phyloP scores from a whole-genome alignment of 345 rosid species.

The Moringa oleifera region DNA sequence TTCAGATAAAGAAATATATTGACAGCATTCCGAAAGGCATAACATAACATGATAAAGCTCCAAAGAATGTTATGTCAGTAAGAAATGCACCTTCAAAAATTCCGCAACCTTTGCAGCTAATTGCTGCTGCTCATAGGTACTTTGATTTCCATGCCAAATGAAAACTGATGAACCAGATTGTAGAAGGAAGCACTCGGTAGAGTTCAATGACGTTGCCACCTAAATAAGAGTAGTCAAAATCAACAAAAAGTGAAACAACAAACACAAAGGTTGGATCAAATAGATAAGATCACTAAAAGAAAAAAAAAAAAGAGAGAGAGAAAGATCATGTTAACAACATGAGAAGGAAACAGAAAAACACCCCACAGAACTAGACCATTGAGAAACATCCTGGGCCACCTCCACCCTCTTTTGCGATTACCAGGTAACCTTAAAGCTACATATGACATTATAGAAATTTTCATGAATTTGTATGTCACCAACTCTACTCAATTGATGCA shows the following conservation, averaged over 20 bases:
- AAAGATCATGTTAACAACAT: no score
- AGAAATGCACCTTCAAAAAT: slow-evolving; percentile 66
- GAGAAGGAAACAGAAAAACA: no score
- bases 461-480: no score
- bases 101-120: slow-evolving; percentile 80
- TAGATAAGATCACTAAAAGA: no score
- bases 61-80: not conserved
- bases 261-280: not conserved
- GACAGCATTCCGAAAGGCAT: not conserved
- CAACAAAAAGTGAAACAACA: not conserved
- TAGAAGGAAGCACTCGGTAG: slow-evolving; percentile 85
- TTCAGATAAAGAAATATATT: no score
- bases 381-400: no score
- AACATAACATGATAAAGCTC: not conserved
- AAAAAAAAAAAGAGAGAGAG: no score
- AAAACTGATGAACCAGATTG: slow-evolving; percentile 92
- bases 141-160: slow-evolving; percentile 94
- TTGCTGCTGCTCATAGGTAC: slow-evolving; percentile 90
- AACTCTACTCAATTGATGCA: no score
- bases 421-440: no score
- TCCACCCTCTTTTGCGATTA: no score
- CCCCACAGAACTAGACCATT: no score
- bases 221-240: slow-evolving; percentile 21
- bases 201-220: slow-evolving; percentile 85
- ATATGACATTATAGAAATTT: no score